Evolutionary conservation across 192 early-diverging fungal species (phyloP).

Genomic region (Ambispora gerdemannii): DNA sequence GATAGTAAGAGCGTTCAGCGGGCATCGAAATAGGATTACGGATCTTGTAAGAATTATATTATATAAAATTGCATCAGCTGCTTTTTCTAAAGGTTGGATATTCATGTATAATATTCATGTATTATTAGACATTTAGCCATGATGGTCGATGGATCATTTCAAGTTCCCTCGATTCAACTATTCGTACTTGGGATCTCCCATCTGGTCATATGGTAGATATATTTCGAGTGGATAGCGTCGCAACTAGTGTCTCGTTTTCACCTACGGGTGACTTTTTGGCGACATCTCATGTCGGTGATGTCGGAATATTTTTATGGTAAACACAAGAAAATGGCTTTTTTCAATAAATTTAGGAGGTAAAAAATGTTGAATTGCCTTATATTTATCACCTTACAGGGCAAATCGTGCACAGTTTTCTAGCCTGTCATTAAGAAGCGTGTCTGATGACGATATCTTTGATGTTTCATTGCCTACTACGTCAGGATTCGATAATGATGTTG

Average conservation of each 20-base stretch:
- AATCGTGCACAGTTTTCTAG: constrained; percentile 79
- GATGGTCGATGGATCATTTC: constrained; percentile 92
- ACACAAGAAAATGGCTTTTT: background rate
- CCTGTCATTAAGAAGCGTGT: constrained; percentile 65
- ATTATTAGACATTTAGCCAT: constrained; percentile 80
- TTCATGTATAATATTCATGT: no score
- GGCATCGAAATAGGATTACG: constrained; percentile 85
- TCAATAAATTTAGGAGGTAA: background rate
- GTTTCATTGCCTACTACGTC: constrained; percentile 62
- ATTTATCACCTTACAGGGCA: constrained; percentile 41
- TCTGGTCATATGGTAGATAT: constrained; percentile 85
- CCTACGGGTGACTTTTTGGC: constrained; percentile 91
- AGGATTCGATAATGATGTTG: constrained; percentile 52
- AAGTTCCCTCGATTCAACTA: constrained; percentile 74
- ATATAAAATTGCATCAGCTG: no score
- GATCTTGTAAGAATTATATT: constrained; percentile 61
- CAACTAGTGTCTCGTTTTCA: constrained; percentile 84
- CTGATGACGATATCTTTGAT: constrained; percentile 48
- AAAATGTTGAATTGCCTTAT: background rate
- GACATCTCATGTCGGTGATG: constrained; percentile 85
- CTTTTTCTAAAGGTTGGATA: no score
- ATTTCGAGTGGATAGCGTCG: constrained; percentile 71
- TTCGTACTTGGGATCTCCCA: constrained; percentile 96
- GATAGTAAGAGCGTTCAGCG: constrained; percentile 85
- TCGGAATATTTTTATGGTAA: constrained; percentile 89